Evolutionary conservation across 1,284 basidiomycete genomes (phyloP).

Genomic region (Abortiporus biennis): DNA sequence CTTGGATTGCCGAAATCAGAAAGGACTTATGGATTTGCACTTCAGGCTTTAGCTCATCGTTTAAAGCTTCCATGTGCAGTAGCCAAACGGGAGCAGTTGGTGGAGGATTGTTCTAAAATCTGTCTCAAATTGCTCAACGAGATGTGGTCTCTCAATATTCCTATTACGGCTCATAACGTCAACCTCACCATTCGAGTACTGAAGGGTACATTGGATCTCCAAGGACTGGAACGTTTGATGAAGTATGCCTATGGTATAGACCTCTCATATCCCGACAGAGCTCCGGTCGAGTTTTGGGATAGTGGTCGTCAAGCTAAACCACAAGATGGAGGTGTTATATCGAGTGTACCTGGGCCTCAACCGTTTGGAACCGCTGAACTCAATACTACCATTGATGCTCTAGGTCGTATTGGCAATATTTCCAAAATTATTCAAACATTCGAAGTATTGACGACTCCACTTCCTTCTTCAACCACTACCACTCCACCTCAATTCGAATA

Average conservation of each 20-base stretch:
- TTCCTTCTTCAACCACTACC: conserved; percentile 36
- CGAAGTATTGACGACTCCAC: conserved; percentile 67
- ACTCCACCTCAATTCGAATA: conserved; percentile 48
- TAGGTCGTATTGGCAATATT: conserved; percentile 51
- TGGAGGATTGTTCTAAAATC: conserved; percentile 36
- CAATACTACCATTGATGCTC: conserved; percentile 64
- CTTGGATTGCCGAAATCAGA: conserved; percentile 38
- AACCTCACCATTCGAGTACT: conserved; percentile 63
- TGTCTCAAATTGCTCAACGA: conserved; percentile 47
- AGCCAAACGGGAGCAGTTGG: conserved; percentile 25
- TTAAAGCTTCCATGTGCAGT: conserved; percentile 48
- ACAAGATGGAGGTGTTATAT: conserved; percentile 8
- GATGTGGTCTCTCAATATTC: conserved; percentile 43
- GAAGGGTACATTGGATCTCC: conserved; percentile 51
- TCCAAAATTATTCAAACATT: conserved; percentile 68
- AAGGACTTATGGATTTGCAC: conserved; percentile 54
- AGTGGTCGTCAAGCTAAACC: conserved; percentile 11
- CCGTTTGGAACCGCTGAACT: conserved; percentile 62
- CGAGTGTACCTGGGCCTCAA: conserved; percentile 25
- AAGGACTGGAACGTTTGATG: conserved; percentile 50
- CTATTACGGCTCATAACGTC: conserved; percentile 50
- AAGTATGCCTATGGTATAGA: conserved; percentile 69
- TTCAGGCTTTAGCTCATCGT: conserved; percentile 64
- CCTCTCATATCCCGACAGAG: conserved; percentile 60
- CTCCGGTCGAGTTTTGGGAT: conserved; percentile 38